Evolutionary conservation across 2,329 filamentous ascomycete species (phyloP).

Genomic region (Hypoxylon sp.): DNA sequence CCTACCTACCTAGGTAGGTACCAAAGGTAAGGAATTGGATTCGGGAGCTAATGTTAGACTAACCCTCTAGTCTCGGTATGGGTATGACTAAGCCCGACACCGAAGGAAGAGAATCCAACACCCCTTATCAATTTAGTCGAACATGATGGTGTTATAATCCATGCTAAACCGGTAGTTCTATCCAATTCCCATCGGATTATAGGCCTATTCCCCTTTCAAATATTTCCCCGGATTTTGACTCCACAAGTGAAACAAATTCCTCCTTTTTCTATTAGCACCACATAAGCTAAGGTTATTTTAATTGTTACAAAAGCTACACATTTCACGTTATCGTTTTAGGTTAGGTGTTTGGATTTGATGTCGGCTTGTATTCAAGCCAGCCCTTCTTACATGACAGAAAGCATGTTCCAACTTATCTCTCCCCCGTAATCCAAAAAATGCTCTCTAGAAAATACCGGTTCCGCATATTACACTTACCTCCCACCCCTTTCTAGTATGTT

Average conservation of each 20-base stretch:
- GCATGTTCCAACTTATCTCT: background rate
- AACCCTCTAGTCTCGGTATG: background rate
- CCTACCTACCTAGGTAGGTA: no score
- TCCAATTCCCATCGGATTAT: background rate
- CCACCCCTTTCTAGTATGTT: background rate
- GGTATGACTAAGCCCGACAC: background rate
- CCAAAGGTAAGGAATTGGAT: background rate
- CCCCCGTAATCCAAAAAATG: background rate
- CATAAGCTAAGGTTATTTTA: no score
- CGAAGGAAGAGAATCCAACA: background rate
- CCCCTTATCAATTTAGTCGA: constrained; percentile 1
- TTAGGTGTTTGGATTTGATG: background rate
- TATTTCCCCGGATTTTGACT: background rate
- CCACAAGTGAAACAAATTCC: background rate
- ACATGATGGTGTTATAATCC: background rate
- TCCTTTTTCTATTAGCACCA: no score
- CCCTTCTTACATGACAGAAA: background rate
- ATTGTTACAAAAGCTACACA: background rate
- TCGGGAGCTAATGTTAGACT: background rate
- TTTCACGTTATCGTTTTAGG: background rate
- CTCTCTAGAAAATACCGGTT: background rate
- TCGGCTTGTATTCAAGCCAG: background rate
- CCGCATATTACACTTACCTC: background rate
- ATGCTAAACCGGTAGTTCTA: background rate
- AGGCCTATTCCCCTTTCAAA: background rate